Base-by-base conservation (phyloP, 331 rosid species). In the Rosa hybrid region DNA sequence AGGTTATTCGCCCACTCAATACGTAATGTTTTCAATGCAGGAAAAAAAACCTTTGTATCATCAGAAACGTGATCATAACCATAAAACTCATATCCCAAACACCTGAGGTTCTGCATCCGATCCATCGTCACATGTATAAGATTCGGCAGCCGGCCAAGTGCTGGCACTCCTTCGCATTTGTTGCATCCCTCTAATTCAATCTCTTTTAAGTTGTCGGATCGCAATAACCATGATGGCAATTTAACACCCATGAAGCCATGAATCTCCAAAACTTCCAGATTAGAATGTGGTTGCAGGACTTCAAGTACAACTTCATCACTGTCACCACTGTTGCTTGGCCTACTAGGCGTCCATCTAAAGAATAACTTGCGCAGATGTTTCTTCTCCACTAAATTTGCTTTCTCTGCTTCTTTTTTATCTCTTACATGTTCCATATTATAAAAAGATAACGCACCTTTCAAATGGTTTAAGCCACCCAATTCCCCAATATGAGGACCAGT, bases 1-100 rank as follows among this genome's bases (percentile, higher is more conserved):
- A 67, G 21, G 46, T 38, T 17, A 0, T 3, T 0, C 39, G 39
- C 39, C 39, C 0, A 0, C 39, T 0, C 0, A 2, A 67, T 16
- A 13, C 0, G 1, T 14, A 67, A 17, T 8, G 6, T 67, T 38
- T 17, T 67, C 48, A 67, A 38, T 16, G 71, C 25, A 1, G 49
- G 72, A 68, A 68, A 68, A 27, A 39, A 68, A 68, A n/a, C 48
- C 14, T 41, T 39, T 17, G 1, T 14, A 14, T 14, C 49, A 17
- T 38, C 13, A 4, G 14, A 18, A 68, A 68, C 7, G 12, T 7
- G 1, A 14, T 68, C 25, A 17, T 39, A 17, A 12, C 49, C 72
- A 3, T 39, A 68, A 39, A 68, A 68, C 49, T 39, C 72, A 38
- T 3, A 18, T 0, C 49, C 49, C 14, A 68, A 18, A 30, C 72